Base-by-base conservation (phyloP, 441 rosid genomes). In the Aquilaria agallochum region DNA sequence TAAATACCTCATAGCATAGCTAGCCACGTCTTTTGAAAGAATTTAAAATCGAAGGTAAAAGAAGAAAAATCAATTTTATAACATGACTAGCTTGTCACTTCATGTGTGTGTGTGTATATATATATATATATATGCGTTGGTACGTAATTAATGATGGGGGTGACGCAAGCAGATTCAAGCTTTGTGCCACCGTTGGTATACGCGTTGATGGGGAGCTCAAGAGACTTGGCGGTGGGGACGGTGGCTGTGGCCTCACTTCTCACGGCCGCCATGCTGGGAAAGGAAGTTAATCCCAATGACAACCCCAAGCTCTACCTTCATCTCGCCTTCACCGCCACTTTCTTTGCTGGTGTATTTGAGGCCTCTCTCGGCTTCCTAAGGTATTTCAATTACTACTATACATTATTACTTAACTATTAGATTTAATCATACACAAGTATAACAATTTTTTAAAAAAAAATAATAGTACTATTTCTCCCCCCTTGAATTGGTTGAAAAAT, bases 131-230 rank as follows among this genome's bases (percentile, higher is more conserved):
- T 45, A 45, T 5, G 27, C 15, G 30, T 34, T 50, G 31, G 49
- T 59, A 59, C 30, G 40, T 15, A 27, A 11, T 34, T 34, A 3
- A 34, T 34, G 5, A 34, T 34, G 40, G 40, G 6, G 5, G 40
- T 34, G 40, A 34, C 6, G 40, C 40, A 59, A 46, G 66, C 77
- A 93, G 97, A 93, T 78, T 93, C 98, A 14, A 93, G 98, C 78
- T 90, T 90, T 62, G 76, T 90, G 50, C 98, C 98, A 9, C 95
- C 98, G 3, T 65, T 93, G 74, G 72, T 93, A 33, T 93, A 93
- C 46, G 97, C 98, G 7, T 81, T 88, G 80, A 80, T 90, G 86
- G 98, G 98, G 57, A 90, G 98, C 71, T 93, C 98, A 9, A 85
- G 76, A 73, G 97, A 93, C 75, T 76, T 90, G 67, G 97, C 97